These are phyloP conservation scores for Suhomyces canberraensis DNA, from an alignment of 805 yeast species.

Conservation along the genomic window DNA sequence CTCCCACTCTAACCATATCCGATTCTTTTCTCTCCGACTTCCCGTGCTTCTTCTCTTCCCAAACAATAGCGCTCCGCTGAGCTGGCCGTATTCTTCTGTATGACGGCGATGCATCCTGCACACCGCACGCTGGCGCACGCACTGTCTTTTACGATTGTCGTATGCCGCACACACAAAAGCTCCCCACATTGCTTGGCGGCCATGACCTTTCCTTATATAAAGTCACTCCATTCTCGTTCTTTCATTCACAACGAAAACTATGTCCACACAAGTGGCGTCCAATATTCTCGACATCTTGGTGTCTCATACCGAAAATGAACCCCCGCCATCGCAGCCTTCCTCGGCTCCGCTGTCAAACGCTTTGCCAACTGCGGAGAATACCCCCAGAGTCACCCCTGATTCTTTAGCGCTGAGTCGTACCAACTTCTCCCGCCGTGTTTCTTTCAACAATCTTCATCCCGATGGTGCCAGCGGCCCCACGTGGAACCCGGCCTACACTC, in stretches of 20 bases:
- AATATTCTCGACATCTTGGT: no score
- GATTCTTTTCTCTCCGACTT: no score
- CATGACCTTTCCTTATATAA: not conserved
- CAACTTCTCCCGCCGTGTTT: constrained; percentile 36
- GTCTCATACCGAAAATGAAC: no score
- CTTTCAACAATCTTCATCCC: constrained; percentile 42
- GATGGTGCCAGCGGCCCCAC: constrained; percentile 5
- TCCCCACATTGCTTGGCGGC: not conserved
- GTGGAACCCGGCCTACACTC: constrained; percentile 3
- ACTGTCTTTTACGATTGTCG: constrained; percentile 1
- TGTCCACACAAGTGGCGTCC: not conserved
- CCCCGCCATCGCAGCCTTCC: no score
- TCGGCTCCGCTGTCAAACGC: no score
- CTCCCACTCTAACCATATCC: no score
- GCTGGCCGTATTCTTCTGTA: no score
- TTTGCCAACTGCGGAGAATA: not conserved
- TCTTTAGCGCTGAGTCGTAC: not conserved
- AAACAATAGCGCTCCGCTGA: no score
- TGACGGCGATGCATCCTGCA: not conserved
- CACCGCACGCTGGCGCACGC: not conserved
- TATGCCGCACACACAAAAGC: not conserved
- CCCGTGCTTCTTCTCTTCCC: no score
- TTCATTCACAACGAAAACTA: not conserved
- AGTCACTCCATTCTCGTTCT: not conserved
- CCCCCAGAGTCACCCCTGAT: not conserved